phyloP scores from a whole-genome alignment of 106 monocot species.

The Dactylorhiza incarnata region DNA sequence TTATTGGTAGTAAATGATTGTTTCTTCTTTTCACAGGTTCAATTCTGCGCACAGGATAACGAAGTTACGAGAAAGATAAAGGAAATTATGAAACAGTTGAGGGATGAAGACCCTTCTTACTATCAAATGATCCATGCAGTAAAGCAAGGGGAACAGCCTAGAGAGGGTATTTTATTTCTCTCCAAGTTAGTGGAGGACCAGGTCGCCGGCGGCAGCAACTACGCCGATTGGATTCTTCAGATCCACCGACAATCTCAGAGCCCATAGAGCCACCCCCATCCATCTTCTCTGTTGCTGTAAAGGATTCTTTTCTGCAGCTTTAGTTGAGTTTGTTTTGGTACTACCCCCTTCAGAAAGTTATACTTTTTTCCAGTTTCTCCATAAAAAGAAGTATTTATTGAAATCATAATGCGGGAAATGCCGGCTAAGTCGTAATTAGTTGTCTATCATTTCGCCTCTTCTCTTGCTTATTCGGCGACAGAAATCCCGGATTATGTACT shows the following conservation, averaged over 20 bases:
- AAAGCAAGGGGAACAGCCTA: conserved; percentile 84
- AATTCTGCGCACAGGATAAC: conserved; percentile 40
- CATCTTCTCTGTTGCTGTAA: neutral
- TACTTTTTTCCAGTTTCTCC: no score
- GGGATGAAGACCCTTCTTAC: conserved; percentile 46
- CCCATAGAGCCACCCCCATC: conserved; percentile 10
- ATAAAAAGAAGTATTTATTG: no score
- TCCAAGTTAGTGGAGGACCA: conserved; percentile 81
- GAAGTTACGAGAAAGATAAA: conserved; percentile 47
- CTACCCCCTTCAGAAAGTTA: neutral
- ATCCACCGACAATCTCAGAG: conserved; percentile 60
- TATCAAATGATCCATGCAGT: conserved; percentile 54
- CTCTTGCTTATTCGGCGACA: no score
- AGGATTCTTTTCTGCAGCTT: neutral
- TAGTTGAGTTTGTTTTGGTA: neutral
- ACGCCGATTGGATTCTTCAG: conserved; percentile 82
- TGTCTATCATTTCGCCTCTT: no score
- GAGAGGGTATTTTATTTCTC: conserved; percentile 64
- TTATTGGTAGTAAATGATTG: neutral
- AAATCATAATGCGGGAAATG: no score
- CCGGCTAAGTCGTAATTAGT: no score
- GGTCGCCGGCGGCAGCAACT: conserved; percentile 42
- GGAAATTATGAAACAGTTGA: conserved; percentile 34
- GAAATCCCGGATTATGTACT: no score
- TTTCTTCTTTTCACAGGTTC: conserved; percentile 31